Conservation (phyloP, 768 basidiomycete species). For the Mycena rebaudengoi region DNA sequence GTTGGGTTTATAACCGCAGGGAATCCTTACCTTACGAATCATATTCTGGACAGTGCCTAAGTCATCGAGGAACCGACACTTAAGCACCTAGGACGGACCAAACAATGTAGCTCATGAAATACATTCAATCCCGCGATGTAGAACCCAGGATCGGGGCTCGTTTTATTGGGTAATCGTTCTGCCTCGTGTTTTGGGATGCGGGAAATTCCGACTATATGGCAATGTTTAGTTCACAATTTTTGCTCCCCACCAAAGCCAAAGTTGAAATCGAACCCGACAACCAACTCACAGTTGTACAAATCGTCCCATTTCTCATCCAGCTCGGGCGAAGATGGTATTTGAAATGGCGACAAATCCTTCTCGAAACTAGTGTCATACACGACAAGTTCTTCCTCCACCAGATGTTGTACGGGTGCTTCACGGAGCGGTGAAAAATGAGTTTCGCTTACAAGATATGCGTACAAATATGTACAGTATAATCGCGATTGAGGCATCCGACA, state of each 20-base stretch:
- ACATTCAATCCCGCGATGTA: slow-evolving; percentile 2
- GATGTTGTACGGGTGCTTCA: too few species aligned
- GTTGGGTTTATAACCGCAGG: too few species aligned
- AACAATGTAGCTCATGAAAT: background rate
- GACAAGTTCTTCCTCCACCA: background rate
- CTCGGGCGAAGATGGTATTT: background rate
- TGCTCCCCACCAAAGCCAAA: too few species aligned
- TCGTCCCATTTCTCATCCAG: background rate
- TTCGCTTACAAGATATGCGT: too few species aligned
- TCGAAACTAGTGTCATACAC: background rate
- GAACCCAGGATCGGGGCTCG: background rate
- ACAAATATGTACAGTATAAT: too few species aligned
- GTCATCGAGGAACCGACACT: background rate
- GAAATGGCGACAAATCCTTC: background rate
- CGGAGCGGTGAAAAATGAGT: too few species aligned
- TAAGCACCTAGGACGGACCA: background rate
- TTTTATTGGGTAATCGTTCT: background rate
- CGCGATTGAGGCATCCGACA: too few species aligned
- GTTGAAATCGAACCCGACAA: too few species aligned
- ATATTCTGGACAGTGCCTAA: background rate
- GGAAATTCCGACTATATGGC: background rate
- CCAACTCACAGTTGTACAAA: background rate
- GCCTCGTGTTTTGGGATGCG: background rate
- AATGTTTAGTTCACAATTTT: background rate
- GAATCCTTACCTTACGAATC: background rate